These are phyloP conservation scores for Apophysomyces variabilis DNA, from an alignment of 371 early-diverging fungal genomes.

Conservation along the genomic window DNA sequence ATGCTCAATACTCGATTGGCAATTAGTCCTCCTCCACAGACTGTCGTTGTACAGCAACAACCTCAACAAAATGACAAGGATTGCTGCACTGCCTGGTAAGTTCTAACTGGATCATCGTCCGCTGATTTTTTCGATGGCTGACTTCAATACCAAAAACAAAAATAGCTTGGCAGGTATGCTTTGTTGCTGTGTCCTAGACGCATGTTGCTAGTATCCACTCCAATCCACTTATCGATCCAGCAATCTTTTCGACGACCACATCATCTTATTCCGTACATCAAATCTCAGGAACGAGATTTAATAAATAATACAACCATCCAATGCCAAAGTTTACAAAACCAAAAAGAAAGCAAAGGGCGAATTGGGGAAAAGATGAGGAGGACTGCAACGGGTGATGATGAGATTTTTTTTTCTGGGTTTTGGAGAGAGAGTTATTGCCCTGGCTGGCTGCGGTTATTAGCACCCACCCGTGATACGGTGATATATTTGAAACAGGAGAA, in stretches of 20 bases:
- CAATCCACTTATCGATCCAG: background rate
- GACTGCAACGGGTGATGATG: background rate
- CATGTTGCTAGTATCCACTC: constrained; percentile 15
- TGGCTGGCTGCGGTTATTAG: background rate
- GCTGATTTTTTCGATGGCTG: background rate
- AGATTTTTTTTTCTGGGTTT: background rate
- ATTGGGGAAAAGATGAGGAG: background rate
- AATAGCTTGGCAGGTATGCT: constrained; percentile 17
- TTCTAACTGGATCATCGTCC: background rate
- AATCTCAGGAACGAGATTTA: constrained; percentile 1
- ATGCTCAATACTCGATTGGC: too few relatives aligned
- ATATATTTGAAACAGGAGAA: constrained; percentile 6
- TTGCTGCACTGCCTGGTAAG: constrained; percentile 22
- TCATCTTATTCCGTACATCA: constrained; percentile 2
- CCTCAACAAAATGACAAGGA: constrained; percentile 8
- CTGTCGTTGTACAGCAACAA: constrained; percentile 14
- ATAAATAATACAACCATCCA: constrained; percentile 3
- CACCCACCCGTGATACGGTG: background rate
- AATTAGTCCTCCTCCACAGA: constrained; percentile 17
- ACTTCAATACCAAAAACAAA: background rate
- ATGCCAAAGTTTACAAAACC: background rate
- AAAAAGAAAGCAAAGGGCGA: background rate
- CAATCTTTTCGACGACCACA: background rate
- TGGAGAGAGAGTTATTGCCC: background rate
- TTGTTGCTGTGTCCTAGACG: constrained; percentile 20